Conservation (phyloP, 768 basidiomycete species). For the Xerocomus spinulosus region DNA sequence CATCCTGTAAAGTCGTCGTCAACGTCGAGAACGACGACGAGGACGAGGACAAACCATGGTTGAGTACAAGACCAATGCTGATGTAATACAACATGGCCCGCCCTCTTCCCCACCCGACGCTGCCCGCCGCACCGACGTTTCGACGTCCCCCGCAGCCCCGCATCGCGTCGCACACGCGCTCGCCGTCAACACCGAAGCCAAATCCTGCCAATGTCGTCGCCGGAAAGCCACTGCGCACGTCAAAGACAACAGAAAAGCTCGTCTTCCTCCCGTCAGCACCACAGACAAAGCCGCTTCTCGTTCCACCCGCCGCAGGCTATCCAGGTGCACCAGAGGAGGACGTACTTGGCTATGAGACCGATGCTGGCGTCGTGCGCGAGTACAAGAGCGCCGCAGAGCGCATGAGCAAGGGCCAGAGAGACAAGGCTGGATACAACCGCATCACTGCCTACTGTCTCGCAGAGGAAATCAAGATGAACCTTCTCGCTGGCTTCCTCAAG, state of each 20-base stretch:
- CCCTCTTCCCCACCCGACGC: constrained; percentile 20
- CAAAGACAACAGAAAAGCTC: constrained; percentile 88
- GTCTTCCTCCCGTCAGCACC: constrained; percentile 88
- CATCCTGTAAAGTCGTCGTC: constrained; percentile 13
- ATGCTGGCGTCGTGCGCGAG: constrained; percentile 58
- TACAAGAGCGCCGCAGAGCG: constrained; percentile 83
- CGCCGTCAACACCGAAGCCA: constrained; percentile 12
- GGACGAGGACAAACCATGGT: constrained; percentile 23
- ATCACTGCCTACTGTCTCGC: constrained; percentile 89
- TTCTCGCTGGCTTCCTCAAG: constrained; percentile 80
- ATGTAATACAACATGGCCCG: constrained; percentile 8
- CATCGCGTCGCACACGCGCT: constrained; percentile 14
- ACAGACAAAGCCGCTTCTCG: constrained; percentile 68
- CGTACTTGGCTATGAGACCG: constrained; percentile 60
- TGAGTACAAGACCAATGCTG: constrained; percentile 11
- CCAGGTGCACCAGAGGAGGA: constrained; percentile 37
- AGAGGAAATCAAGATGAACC: constrained; percentile 80
- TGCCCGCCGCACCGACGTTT: constrained; percentile 17
- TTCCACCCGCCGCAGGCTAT: constrained; percentile 11
- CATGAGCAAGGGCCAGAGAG: constrained; percentile 83
- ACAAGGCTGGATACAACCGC: constrained; percentile 73
- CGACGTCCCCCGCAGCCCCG: constrained; percentile 23
- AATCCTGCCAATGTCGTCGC: constrained; percentile 17
- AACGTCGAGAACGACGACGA: neutral
- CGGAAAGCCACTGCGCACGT: constrained; percentile 67